These are phyloP conservation scores for Cryptococcus sp. DNA, from an alignment of 1,284 basidiomycete genomes.

Conservation along the genomic window DNA sequence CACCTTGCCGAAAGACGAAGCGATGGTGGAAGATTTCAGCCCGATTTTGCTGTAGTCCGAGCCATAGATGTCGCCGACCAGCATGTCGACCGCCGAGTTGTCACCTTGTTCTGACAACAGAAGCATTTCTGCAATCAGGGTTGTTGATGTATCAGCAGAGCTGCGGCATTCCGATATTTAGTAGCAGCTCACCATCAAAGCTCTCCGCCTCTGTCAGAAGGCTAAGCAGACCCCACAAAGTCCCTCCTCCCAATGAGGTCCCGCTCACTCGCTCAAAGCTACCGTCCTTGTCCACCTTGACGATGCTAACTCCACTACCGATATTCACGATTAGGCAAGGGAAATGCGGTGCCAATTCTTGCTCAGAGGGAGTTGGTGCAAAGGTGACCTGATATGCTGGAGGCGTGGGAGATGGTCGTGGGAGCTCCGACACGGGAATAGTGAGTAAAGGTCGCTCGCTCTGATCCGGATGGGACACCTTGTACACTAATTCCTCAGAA, in stretches of 20 bases:
- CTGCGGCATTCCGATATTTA: background rate
- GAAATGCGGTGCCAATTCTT: conserved; percentile 71
- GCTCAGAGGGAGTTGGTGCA: conserved; percentile 58
- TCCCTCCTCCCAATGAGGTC: conserved; percentile 96
- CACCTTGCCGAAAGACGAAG: conserved; percentile 97
- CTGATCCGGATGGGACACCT: conserved; percentile 67
- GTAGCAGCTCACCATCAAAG: conserved; percentile 78
- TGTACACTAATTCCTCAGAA: conserved; percentile 91
- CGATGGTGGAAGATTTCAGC: conserved; percentile 95
- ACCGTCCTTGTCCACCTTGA: conserved; percentile 95
- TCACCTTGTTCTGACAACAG: conserved; percentile 89
- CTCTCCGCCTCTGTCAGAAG: conserved; percentile 91
- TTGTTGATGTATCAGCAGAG: background rate
- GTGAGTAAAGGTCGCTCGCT: conserved; percentile 16
- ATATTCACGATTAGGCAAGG: conserved; percentile 98
- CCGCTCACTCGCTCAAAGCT: conserved; percentile 95
- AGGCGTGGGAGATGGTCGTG: conserved; percentile 88
- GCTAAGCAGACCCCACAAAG: conserved; percentile 95
- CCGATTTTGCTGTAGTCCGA: conserved; percentile 91
- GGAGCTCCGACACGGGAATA: conserved; percentile 58
- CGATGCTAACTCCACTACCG: conserved; percentile 94
- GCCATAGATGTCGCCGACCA: conserved; percentile 98
- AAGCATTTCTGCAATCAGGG: conserved; percentile 78
- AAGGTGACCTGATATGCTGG: conserved; percentile 89
- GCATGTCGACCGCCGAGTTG: conserved; percentile 95